These are phyloP conservation scores for Aspergillus tanneri DNA, from an alignment of 2,329 filamentous ascomycete genomes.

Conservation along the genomic window DNA sequence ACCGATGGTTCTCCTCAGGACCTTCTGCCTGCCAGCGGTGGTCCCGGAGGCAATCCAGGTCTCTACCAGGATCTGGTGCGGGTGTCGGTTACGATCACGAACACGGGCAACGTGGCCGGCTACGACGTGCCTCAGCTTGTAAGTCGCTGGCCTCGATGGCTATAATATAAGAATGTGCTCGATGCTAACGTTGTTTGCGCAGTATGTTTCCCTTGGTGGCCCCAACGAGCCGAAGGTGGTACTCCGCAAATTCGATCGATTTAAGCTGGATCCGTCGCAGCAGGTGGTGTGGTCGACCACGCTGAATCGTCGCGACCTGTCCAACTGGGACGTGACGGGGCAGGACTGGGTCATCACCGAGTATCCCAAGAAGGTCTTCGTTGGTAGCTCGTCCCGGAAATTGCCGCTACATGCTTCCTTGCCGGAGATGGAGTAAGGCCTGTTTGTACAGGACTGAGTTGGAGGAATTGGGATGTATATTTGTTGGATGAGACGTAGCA, in stretches of 20 bases:
- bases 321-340: constrained; percentile 75
- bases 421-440: constrained; percentile 26
- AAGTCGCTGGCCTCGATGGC: constrained; percentile 19
- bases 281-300: constrained; percentile 65
- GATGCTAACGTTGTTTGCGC: constrained; percentile 10
- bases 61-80: constrained; percentile 53
- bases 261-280: constrained; percentile 69
- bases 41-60: constrained; percentile 59
- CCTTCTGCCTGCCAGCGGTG: constrained; percentile 57
- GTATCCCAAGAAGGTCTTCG: constrained; percentile 59
- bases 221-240: constrained; percentile 64
- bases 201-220: constrained; percentile 77
- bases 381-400: constrained; percentile 60
- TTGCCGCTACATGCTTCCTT: constrained; percentile 49
- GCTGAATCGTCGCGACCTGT: constrained; percentile 76
- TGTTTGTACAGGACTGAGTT: constrained; percentile 5
- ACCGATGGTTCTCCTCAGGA: constrained; percentile 56
- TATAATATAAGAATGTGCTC: too few species aligned
- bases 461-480: constrained; percentile 9
- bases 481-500: background rate
- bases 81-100: constrained; percentile 51
- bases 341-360: constrained; percentile 78
- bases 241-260: constrained; percentile 78
- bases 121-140: constrained; percentile 56
- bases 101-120: constrained; percentile 50